These are phyloP conservation scores for Claviceps fusiformis DNA, from an alignment of 2,329 filamentous ascomycete species.

Conservation along the genomic window DNA sequence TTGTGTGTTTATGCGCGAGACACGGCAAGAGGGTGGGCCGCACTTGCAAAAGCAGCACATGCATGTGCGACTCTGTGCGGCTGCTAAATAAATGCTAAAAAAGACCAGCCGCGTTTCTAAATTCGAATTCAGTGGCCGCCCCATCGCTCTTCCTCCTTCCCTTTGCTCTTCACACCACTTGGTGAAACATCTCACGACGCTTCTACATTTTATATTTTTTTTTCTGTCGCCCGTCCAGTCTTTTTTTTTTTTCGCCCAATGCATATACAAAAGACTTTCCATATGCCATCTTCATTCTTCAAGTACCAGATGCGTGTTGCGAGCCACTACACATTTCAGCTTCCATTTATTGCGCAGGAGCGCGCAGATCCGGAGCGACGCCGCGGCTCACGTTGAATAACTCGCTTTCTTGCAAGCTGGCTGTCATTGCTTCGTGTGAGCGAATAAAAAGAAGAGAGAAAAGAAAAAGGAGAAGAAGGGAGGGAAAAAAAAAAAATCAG, in stretches of 20 bases:
- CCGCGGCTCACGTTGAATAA: constrained; percentile 34
- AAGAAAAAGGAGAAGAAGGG: too few species aligned
- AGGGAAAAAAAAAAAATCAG: background rate
- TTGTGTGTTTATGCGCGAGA: background rate
- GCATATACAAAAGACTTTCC: constrained; percentile 37
- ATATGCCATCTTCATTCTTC: constrained; percentile 34
- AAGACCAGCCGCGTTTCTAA: background rate
- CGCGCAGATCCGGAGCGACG: constrained; percentile 47
- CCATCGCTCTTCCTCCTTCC: background rate
- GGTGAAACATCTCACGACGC: constrained; percentile 5
- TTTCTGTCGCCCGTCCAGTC: constrained; percentile 5
- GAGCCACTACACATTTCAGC: constrained; percentile 34
- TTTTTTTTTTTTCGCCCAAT: constrained; percentile 27
- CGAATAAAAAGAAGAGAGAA: background rate
- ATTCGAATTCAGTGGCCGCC: too few species aligned
- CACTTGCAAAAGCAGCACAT: background rate
- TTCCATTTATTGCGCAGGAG: constrained; percentile 35
- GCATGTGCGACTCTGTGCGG: background rate
- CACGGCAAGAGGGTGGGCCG: background rate
- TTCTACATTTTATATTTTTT: background rate
- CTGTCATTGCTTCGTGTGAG: background rate
- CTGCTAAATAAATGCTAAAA: background rate
- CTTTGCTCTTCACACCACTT: constrained; percentile 6
- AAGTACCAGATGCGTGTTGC: constrained; percentile 44
- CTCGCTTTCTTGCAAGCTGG: background rate